phyloP scores from a whole-genome alignment of 164 flowering plant genomes.

The Magnolia officinalis region DNA sequence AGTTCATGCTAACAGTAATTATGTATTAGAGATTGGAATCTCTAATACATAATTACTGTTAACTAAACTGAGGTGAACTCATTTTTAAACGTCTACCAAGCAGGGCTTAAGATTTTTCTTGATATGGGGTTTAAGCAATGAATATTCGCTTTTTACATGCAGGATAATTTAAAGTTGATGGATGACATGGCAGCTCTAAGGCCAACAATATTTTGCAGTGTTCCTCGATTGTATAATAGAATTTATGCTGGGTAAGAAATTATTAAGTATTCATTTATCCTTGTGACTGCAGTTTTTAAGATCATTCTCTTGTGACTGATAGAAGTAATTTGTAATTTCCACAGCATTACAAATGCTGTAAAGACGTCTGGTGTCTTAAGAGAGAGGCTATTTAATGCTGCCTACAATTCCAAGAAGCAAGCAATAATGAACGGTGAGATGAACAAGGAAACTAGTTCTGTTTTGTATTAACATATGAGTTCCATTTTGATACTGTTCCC shows the following conservation, averaged over 20 bases:
- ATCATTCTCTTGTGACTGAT: neutral
- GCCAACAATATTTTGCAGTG: conserved; percentile 92
- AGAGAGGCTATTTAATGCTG: conserved; percentile 85
- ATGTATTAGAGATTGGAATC: too few species aligned
- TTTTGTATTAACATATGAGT: neutral
- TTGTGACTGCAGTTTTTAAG: conserved; percentile 5
- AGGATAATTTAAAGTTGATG: conserved; percentile 95
- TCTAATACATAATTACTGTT: too few species aligned
- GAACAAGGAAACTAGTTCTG: neutral
- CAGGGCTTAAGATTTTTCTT: neutral
- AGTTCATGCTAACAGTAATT: too few species aligned
- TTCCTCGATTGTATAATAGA: conserved; percentile 91
- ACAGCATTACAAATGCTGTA: conserved; percentile 84
- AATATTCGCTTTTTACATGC: conserved; percentile 19
- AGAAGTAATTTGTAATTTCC: conserved; percentile 6
- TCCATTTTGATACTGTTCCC: neutral
- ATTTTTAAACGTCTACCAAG: too few species aligned
- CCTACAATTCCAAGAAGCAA: conserved; percentile 89
- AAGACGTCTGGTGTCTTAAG: conserved; percentile 73
- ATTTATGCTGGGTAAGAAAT: conserved; percentile 62
- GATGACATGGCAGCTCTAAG: conserved; percentile 88
- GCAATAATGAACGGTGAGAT: conserved; percentile 73
- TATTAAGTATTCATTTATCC: neutral
- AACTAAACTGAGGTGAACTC: too few species aligned
- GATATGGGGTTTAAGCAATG: neutral